Conservation (phyloP, 1,139 yeast species). For the Geotrichum macrosporum region DNA sequence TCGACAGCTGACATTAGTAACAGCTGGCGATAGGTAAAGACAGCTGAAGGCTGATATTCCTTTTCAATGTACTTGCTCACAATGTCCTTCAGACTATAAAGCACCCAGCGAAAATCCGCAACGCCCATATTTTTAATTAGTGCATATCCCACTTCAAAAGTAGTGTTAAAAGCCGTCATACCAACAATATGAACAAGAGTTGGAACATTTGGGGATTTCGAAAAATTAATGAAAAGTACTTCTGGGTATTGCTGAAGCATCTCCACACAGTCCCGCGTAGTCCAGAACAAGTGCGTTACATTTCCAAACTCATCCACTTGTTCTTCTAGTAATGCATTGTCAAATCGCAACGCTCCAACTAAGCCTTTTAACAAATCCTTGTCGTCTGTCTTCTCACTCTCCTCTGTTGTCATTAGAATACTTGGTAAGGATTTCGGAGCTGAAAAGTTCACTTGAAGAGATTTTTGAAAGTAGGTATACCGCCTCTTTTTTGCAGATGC, state of each 20-base stretch:
- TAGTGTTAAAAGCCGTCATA: slow-evolving; percentile 20
- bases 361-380: slow-evolving; percentile 16
- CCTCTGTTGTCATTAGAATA: slow-evolving; percentile 1
- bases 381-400: not conserved
- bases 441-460: slow-evolving; percentile 14
- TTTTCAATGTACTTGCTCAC: slow-evolving; percentile 16
- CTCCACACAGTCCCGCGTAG: slow-evolving; percentile 20
- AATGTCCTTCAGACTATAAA: slow-evolving; percentile 17
- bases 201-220: slow-evolving; percentile 8
- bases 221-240: slow-evolving; percentile 19
- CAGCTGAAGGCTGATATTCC: slow-evolving; percentile 19
- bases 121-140: slow-evolving; percentile 10
- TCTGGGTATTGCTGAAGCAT: slow-evolving; percentile 22
- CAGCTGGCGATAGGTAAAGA: slow-evolving; percentile 18
- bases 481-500: slow-evolving; percentile 16
- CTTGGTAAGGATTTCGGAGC: slow-evolving; percentile 2
- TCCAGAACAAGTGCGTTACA: slow-evolving; percentile 21
- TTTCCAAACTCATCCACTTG: slow-evolving; percentile 17
- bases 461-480: slow-evolving; percentile 19
- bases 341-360: slow-evolving; percentile 21
- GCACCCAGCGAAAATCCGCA: slow-evolving; percentile 20
- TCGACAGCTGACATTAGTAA: slow-evolving; percentile 20
- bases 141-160: slow-evolving; percentile 22
- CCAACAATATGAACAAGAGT: slow-evolving; percentile 21
- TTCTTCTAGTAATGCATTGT: slow-evolving; percentile 21